Evolutionary conservation across 2,329 filamentous ascomycete species (phyloP).

Genomic region (Acarospora socialis): DNA sequence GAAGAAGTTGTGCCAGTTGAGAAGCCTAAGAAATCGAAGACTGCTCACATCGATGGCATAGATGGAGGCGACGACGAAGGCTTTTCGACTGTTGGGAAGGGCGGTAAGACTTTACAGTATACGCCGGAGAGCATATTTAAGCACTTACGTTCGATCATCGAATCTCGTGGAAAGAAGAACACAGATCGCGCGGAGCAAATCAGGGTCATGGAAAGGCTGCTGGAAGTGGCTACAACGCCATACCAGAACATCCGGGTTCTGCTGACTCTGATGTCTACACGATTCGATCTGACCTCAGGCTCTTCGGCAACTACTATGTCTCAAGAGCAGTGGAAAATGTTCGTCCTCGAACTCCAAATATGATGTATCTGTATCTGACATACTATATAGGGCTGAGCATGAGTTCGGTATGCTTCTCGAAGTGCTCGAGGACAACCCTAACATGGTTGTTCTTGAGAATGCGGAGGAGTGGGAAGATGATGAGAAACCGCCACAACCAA

Average conservation of each 20-base stretch:
- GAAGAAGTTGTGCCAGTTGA: slow-evolving; percentile 43
- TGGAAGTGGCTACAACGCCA: slow-evolving; percentile 74
- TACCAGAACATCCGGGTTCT: slow-evolving; percentile 93
- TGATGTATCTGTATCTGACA: slow-evolving; percentile 3
- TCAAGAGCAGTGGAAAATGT: slow-evolving; percentile 88
- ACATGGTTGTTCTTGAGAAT: slow-evolving; percentile 76
- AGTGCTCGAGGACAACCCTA: slow-evolving; percentile 62
- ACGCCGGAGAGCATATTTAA: slow-evolving; percentile 98
- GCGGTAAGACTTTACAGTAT: slow-evolving; percentile 78
- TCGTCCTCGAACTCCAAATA: not conserved
- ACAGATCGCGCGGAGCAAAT: slow-evolving; percentile 92
- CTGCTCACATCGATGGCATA: slow-evolving; percentile 36
- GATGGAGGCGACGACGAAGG: slow-evolving; percentile 59
- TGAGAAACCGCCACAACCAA: slow-evolving; percentile 71
- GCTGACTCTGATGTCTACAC: slow-evolving; percentile 77
- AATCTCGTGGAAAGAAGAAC: slow-evolving; percentile 97
- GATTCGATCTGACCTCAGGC: slow-evolving; percentile 82
- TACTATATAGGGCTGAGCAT: slow-evolving; percentile 48
- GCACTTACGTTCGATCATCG: slow-evolving; percentile 81
- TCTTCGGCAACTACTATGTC: slow-evolving; percentile 65
- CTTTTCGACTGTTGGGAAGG: slow-evolving; percentile 77
- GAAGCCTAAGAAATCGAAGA: slow-evolving; percentile 27
- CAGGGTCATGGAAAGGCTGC: slow-evolving; percentile 89
- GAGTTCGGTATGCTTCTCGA: slow-evolving; percentile 67
- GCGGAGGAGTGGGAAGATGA: slow-evolving; percentile 99